phyloP scores from a whole-genome alignment of 164 flowering plant genomes.

The grape (Vitis vinifera) region ASM3070453v1 NC_081818.1:22349501-22350000 shows the following conservation, averaged over 20 bases:
- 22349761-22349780: no score
- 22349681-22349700: conserved; percentile 43
- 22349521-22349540: conserved; percentile 42
- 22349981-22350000: conserved; percentile 26
- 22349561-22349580: conserved; percentile 38
- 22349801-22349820: no score
- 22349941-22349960: conserved; percentile 38
- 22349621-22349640: conserved; percentile 34
- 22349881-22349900: conserved; percentile 35
- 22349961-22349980: conserved; percentile 34
- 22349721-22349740: conserved; percentile 10
- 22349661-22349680: conserved; percentile 53
- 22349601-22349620: conserved; percentile 21
- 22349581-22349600: conserved; percentile 44
- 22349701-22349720: conserved; percentile 11
- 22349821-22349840: no score
- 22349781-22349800: no score
- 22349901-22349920: conserved; percentile 49
- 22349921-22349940: conserved; percentile 44
- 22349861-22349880: no score
- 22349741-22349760: conserved; percentile 27
- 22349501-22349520: conserved; percentile 62
- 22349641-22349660: conserved; percentile 65
- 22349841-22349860: no score
- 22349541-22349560: conserved; percentile 20